Evolutionary conservation across 495 filamentous ascomycete species (phyloP), one percentile per base, ranked within the genome.

Genomic region (Penicillium mononematosum): DNA sequence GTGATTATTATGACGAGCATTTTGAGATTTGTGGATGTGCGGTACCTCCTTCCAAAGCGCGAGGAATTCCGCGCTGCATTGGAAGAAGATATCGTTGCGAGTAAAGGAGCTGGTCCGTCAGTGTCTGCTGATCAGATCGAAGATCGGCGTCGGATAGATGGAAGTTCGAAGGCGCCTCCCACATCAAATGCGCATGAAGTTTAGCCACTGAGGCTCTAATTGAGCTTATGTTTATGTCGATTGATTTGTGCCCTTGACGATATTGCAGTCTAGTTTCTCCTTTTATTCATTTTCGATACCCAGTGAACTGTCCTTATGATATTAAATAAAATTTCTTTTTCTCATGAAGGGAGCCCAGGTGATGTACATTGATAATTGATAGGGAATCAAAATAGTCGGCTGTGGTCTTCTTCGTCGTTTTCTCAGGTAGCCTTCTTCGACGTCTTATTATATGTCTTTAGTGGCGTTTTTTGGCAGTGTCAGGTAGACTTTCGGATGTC

Each of bases 1-100:
- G 66, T 71, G 2, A 65, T 69, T 44, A 64, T 69, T 19, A 71
- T 71, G 69, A 71, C 69, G 0, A 59, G 59, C 41, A 12, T 56
- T 2, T 24, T 71, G 20, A 58, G 69, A 19, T 66, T 51, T 39
- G 58, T 71, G 34, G 69, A 71, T 61, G 66, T 67, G 14, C 38
- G 55, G 16, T 71, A 69, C 55, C 54, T 69, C 7, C n/a, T 65
- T 5, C 66, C 64, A 0, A 64, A 69, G 53, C 66, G 69, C 17
- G 60, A 46, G 22, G 62, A 59, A 0, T 71, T 71, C 41, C 61
- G 60, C 24, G 62, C 43, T n/a, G 45, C 42, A 0, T 8, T 67
- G 5, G 62, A 67, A 19, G 60, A 46, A 6, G 45, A 67, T 19
- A 62, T 41, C 4, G 53, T 58, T 10, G 58, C 34, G 10, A 50